Evolutionary conservation across 495 filamentous ascomycete genomes (phyloP).

Genomic region (Aspergillus indologenus): DNA sequence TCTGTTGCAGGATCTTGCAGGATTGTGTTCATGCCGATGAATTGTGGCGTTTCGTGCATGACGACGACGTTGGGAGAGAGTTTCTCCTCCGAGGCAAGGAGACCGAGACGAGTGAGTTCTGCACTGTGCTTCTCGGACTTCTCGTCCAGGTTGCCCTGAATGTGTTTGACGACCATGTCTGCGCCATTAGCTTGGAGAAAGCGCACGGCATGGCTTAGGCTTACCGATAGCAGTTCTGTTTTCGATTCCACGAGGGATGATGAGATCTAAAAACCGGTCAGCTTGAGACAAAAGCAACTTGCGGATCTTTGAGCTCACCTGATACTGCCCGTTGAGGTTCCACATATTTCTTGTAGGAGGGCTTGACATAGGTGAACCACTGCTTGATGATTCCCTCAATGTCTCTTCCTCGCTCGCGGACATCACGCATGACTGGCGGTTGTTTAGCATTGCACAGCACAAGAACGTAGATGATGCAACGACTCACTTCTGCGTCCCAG

Average conservation of each 20-base stretch:
- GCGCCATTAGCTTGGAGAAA: conserved; percentile 18
- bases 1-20: conserved; percentile 76
- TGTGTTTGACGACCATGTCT: conserved; percentile 90
- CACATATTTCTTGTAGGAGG: conserved; percentile 87
- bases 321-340: conserved; percentile 84
- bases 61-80: conserved; percentile 70
- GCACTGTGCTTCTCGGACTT: conserved; percentile 82
- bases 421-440: conserved; percentile 74
- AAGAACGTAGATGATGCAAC: neutral
- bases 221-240: conserved; percentile 88
- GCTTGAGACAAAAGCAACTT: neutral
- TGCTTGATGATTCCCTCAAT: conserved; percentile 96
- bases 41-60: conserved; percentile 70
- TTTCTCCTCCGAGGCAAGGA: conserved; percentile 63
- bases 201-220: conserved; percentile 11
- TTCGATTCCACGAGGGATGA: conserved; percentile 90
- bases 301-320: conserved; percentile 39
- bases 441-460: conserved; percentile 11
- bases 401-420: conserved; percentile 77
- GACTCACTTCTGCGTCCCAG: conserved; percentile 81
- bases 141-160: conserved; percentile 74
- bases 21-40: conserved; percentile 85
- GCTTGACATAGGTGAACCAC: conserved; percentile 95
- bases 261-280: conserved; percentile 66
- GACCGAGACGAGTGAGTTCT: conserved; percentile 69